A percentile compares a stretch with the other conserved stretches of the same genome.
These are phyloP conservation scores for Orbilia brochopaga DNA, from an alignment of 2,329 filamentous ascomycete genomes.

Conservation along the genomic window DNA sequence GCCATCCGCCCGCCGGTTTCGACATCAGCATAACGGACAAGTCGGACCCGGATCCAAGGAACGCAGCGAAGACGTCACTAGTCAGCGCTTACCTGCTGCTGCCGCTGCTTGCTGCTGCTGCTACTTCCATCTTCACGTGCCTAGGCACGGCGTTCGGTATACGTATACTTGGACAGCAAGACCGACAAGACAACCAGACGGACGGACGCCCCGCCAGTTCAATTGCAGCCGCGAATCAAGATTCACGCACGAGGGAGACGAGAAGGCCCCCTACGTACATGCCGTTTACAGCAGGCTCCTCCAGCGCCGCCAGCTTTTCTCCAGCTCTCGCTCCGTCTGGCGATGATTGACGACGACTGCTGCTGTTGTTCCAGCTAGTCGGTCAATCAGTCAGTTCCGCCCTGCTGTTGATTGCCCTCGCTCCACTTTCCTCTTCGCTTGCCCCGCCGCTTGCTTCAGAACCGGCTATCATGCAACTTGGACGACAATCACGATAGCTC, in stretches of 20 bases:
- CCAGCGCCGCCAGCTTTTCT: too few species aligned
- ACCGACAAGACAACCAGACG: too few species aligned
- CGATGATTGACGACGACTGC: conserved; percentile 16
- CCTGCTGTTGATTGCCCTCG: conserved; percentile 2
- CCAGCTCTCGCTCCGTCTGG: conserved; percentile 18
- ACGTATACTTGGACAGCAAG: too few species aligned
- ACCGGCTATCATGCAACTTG: conserved; percentile 39
- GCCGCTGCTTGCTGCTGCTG: too few species aligned
- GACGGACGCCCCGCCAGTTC: too few species aligned
- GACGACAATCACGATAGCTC: conserved; percentile 18
- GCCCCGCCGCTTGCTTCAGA: conserved; percentile 24
- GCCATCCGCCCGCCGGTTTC: background rate
- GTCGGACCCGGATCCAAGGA: conserved; percentile 36
- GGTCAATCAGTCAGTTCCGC: too few species aligned
- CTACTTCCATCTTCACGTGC: conserved; percentile 49
- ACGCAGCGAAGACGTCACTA: conserved; percentile 42
- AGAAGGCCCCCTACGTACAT: conserved; percentile 1
- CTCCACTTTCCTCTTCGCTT: conserved; percentile 51
- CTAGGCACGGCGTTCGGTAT: too few species aligned
- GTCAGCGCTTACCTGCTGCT: conserved; percentile 9
- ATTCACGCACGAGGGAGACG: too few species aligned
- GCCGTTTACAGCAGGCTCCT: conserved; percentile 4
- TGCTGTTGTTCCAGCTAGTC: conserved; percentile 14
- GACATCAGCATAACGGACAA: background rate
- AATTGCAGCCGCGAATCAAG: background rate